Evolutionary conservation across 768 basidiomycete species (phyloP).

Genomic region (Clitopilus hobsonii): DNA sequence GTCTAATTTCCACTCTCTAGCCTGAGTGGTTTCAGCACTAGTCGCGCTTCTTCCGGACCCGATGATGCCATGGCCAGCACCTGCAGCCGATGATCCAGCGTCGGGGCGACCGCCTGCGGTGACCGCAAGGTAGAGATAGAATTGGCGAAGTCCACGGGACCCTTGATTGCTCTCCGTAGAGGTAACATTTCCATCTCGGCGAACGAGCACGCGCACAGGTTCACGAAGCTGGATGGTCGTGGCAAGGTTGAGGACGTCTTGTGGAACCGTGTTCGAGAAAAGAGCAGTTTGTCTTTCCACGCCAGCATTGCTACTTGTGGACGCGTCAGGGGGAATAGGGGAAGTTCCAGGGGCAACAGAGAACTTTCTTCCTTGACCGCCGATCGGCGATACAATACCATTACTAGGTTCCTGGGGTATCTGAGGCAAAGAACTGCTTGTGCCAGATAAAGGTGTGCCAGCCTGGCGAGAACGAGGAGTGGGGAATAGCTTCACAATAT

Average conservation of each 20-base stretch:
- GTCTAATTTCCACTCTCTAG: slow-evolving; percentile 93
- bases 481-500: slow-evolving; percentile 90
- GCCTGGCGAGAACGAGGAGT: slow-evolving; percentile 67
- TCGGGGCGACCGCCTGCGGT: slow-evolving; percentile 79
- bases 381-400: slow-evolving; percentile 30
- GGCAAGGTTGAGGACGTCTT: slow-evolving; percentile 95
- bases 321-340: slow-evolving; percentile 33
- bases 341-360: slow-evolving; percentile 50
- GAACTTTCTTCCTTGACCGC: slow-evolving; percentile 47
- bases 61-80: slow-evolving; percentile 80
- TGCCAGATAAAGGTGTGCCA: slow-evolving; percentile 35
- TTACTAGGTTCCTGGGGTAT: slow-evolving; percentile 40
- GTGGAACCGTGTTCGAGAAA: slow-evolving; percentile 98
- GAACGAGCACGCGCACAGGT: slow-evolving; percentile 95
- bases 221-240: slow-evolving; percentile 91
- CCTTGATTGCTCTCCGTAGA: slow-evolving; percentile 61
- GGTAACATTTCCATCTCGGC: slow-evolving; percentile 82
- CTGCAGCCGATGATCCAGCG: slow-evolving; percentile 34
- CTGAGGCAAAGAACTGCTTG: slow-evolving; percentile 26
- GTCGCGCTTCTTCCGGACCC: slow-evolving; percentile 85
- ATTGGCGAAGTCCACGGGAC: slow-evolving; percentile 86
- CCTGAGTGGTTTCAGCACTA: slow-evolving; percentile 79
- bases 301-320: slow-evolving; percentile 23
- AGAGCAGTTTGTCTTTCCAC: slow-evolving; percentile 87
- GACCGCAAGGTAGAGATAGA: slow-evolving; percentile 94